Conservation (phyloP, 495 filamentous ascomycete genomes). For the Saxophila tyrrhenica region DNA sequence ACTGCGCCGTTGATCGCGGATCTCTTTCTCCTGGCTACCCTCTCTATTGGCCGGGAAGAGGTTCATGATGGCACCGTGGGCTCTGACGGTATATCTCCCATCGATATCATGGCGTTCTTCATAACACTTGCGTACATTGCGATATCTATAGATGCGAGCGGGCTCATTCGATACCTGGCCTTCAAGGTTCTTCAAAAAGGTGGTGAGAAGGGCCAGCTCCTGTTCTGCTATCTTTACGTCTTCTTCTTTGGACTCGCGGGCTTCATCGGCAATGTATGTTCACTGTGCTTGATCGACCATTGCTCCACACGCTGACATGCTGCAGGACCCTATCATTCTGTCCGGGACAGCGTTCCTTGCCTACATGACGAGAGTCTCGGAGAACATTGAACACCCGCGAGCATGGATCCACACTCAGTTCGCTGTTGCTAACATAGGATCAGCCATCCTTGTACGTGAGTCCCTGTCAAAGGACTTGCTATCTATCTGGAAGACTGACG, state of each 20-base stretch:
- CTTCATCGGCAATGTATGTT: constrained; percentile 46
- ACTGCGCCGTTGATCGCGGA: constrained; percentile 55
- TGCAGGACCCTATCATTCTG: constrained; percentile 50
- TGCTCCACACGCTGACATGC: not conserved
- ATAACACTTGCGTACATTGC: constrained; percentile 59
- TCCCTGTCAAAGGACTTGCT: not conserved
- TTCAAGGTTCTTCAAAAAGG: constrained; percentile 57
- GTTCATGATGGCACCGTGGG: constrained; percentile 52
- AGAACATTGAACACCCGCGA: constrained; percentile 53
- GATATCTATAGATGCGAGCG: constrained; percentile 60
- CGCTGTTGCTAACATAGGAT: constrained; percentile 54
- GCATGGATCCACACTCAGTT: constrained; percentile 63
- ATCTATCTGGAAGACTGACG: no score
- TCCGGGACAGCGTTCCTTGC: constrained; percentile 59
- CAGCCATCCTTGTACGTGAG: constrained; percentile 40
- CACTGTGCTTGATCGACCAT: no score
- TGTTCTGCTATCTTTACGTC: constrained; percentile 57
- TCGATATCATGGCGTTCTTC: constrained; percentile 59
- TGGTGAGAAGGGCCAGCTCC: constrained; percentile 44
- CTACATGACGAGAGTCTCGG: constrained; percentile 59
- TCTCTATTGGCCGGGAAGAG: constrained; percentile 49
- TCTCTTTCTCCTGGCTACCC: constrained; percentile 52
- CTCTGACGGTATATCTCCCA: constrained; percentile 45
- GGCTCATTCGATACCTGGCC: constrained; percentile 51
- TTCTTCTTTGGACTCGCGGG: constrained; percentile 55